These are phyloP conservation scores for Magnolia kwangsiensis DNA, from an alignment of 164 flowering plant species.

Conservation along the genomic window DNA sequence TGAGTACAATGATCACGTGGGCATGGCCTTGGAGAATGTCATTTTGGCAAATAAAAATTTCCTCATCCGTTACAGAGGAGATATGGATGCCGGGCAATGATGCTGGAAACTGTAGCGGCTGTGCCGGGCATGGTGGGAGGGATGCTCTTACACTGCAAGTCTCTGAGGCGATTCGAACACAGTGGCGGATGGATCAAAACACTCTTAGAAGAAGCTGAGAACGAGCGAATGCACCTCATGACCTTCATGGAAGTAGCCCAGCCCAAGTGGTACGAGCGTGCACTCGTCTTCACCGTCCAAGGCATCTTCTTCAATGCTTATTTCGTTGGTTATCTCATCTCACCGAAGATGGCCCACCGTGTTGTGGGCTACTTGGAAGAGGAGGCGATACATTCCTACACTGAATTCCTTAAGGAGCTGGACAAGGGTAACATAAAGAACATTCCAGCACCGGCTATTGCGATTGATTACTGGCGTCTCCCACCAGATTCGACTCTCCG, in stretches of 20 bases:
- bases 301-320: constrained; percentile 78
- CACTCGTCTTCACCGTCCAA: constrained; percentile 58
- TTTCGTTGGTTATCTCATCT: constrained; percentile 48
- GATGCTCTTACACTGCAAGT: constrained; percentile 62
- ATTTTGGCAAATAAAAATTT: too few relatives aligned
- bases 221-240: constrained; percentile 81
- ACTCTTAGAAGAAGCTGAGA: constrained; percentile 71
- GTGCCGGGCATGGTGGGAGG: constrained; percentile 89
- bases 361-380: constrained; percentile 71
- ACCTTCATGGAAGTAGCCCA: constrained; percentile 76
- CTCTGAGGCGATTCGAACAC: constrained; percentile 62
- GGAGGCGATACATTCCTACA: constrained; percentile 74
- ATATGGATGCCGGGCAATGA: constrained; percentile 77
- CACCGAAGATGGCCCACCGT: constrained; percentile 70
- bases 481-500: constrained; percentile 47
- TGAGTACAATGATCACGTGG: too few relatives aligned
- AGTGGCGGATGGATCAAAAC: constrained; percentile 82
- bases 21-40: too few relatives aligned
- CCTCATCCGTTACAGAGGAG: constrained; percentile 39
- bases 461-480: constrained; percentile 69
- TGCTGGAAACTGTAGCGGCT: constrained; percentile 80
- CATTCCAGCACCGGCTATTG: constrained; percentile 75
- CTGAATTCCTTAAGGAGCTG: constrained; percentile 66
- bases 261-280: constrained; percentile 74
- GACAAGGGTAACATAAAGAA: constrained; percentile 65